Evolutionary conservation across 768 basidiomycete genomes (phyloP).

Genomic region (Russula lepida): DNA sequence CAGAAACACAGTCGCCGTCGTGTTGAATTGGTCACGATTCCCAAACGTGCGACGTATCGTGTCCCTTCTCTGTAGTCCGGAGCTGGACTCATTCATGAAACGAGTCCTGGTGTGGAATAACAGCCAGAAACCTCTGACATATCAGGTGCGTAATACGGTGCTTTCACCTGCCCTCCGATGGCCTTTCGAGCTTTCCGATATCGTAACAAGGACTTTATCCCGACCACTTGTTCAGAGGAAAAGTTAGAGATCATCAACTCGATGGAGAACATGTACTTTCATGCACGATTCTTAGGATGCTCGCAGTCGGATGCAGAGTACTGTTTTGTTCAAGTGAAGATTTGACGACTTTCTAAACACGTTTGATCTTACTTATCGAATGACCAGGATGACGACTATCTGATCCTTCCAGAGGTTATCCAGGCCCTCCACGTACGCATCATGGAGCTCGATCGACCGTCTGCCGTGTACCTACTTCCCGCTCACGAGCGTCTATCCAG

Average conservation of each 20-base stretch:
- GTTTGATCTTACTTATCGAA: neutral
- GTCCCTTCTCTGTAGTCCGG: conserved; percentile 41
- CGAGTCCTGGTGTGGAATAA: conserved; percentile 59
- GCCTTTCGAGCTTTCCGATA: conserved; percentile 29
- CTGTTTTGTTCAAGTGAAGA: conserved; percentile 54
- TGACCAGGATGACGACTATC: conserved; percentile 58
- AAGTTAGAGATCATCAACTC: conserved; percentile 51
- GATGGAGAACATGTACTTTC: conserved; percentile 48
- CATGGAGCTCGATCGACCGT: conserved; percentile 19
- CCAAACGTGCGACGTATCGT: conserved; percentile 51
- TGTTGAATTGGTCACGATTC: conserved; percentile 63
- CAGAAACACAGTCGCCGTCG: conserved; percentile 32
- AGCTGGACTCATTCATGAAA: conserved; percentile 38
- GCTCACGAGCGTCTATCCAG: conserved; percentile 53
- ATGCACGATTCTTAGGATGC: conserved; percentile 55
- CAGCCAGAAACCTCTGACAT: conserved; percentile 35
- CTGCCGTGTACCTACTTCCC: conserved; percentile 47
- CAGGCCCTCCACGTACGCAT: conserved; percentile 39
- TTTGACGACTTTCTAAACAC: conserved; percentile 21
- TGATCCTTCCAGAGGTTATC: conserved; percentile 51
- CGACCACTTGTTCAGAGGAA: conserved; percentile 33
- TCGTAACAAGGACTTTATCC: conserved; percentile 11
- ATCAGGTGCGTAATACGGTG: conserved; percentile 36
- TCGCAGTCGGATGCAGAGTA: conserved; percentile 40
- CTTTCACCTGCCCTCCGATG: neutral